Percentiles rank a stretch among this genome's conserved stretches.
Evolutionary conservation across 2,329 filamentous ascomycete genomes (phyloP).

Genomic region (Colletotrichum sp.): DNA sequence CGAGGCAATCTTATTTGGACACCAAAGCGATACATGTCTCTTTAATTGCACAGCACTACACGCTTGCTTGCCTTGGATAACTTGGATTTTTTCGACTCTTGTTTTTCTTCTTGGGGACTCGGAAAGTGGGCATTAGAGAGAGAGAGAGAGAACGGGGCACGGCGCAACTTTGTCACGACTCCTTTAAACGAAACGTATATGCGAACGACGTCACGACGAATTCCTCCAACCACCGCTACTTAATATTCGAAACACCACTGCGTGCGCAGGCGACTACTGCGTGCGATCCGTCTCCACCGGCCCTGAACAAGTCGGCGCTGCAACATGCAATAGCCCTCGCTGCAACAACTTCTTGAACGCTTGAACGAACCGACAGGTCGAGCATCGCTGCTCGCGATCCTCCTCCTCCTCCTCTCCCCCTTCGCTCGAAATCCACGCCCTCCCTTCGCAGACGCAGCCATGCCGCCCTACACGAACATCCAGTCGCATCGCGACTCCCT

Average conservation of each 20-base stretch:
- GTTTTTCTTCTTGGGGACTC: neutral
- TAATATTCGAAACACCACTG: neutral
- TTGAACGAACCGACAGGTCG: neutral
- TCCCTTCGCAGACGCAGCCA: neutral
- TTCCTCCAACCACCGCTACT: neutral
- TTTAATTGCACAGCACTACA: neutral
- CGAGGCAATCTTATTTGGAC: neutral
- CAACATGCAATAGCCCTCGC: conserved; percentile 17
- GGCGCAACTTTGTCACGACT: conserved; percentile 17
- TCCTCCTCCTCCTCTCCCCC: neutral
- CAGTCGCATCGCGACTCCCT: conserved; percentile 78
- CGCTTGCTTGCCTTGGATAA: neutral
- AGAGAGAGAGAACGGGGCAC: neutral
- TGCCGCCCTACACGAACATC: conserved; percentile 47
- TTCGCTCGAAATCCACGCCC: neutral
- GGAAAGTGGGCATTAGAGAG: neutral
- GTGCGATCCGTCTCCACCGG: neutral
- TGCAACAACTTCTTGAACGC: neutral
- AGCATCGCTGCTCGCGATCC: conserved; percentile 7
- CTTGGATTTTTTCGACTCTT: neutral
- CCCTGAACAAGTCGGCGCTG: neutral
- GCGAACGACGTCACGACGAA: conserved; percentile 18
- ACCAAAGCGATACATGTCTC: neutral
- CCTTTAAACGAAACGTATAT: conserved; percentile 17
- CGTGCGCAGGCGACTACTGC: neutral